Base-by-base conservation (phyloP, 768 basidiomycete species). In the Lactarius psammicola region DNA sequence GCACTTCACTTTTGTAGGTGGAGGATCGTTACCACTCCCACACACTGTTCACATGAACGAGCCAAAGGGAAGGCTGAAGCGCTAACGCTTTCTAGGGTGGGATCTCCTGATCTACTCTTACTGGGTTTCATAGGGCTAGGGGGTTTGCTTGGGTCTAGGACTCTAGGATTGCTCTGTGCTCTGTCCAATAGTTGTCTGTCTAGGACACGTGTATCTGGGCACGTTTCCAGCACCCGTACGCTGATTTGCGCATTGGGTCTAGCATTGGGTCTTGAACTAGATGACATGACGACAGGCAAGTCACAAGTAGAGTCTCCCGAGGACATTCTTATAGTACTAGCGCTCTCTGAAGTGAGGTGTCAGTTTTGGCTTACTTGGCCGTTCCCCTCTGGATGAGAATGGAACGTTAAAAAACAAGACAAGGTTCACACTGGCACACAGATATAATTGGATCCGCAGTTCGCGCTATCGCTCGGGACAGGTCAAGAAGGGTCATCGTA, bases 311-410 rank as follows among this genome's bases (percentile, higher is more conserved):
- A 18, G 53, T 20, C 3, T 30, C 23, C 20, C 15, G 15, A 15
- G 53, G 30, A 54, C 53, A n/a, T 18, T 31, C 31, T 30, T n/a
- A 53, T 46, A 31, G 17, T 62, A 42, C 36, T 11, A 10, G n/a
- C 23, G 3, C 44, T n/a, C 44, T 44, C 42, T 10, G n/a, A 46
- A 46, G n/a, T 51, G 42, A 38, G 8, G 42, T 54, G 54, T 56
- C 55, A 33, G 8, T 36, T 55, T 60, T 64, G 59, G 34, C 42
- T 56, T 26, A 44, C 31, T 62, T 55, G 44, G 54, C 28, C 4
- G 4, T 6, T 31, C 11, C 20, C 15, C 31, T 53, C 15, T 55
- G 40, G 36, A 38, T 38, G 36, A 38, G 36, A 38, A 38, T 13
- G 23, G n/a, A 49, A 7, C 44, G 2, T 44, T n/a, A 46, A 46